Conservation (phyloP, 176 grass and related monocot species). For the Alopecurus myosuroides region DNA sequence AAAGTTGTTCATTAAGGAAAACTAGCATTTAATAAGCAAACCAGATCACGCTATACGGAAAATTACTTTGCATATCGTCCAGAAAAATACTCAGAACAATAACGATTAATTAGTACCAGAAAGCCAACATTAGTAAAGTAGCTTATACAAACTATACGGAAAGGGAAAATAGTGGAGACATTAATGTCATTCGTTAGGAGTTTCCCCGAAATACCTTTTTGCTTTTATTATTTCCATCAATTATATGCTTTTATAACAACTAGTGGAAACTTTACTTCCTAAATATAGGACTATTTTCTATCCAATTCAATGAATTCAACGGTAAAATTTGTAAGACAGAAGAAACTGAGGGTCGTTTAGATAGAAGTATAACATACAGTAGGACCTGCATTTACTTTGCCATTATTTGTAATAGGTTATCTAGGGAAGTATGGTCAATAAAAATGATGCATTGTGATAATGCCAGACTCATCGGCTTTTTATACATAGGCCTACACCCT, state of each 20-base stretch:
- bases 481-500: not conserved
- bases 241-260: not conserved
- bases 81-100: not conserved
- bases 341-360: slow-evolving; percentile 60
- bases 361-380: slow-evolving; percentile 41
- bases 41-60: not conserved
- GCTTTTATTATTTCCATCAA: not conserved
- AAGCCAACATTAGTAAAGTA: not conserved
- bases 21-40: not conserved
- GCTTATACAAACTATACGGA: not conserved
- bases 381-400: not conserved
- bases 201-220: not conserved
- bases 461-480: not conserved
- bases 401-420: not conserved
- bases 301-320: slow-evolving; percentile 71
- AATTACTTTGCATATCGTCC: not conserved
- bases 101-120: not conserved
- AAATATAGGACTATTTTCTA: slow-evolving; percentile 82
- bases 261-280: not conserved
- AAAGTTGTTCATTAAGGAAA: not conserved
- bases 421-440: not conserved
- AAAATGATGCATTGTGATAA: not conserved
- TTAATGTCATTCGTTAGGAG: not conserved
- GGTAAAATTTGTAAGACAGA: slow-evolving; percentile 64
- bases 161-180: not conserved